A percentile compares a stretch with the other conserved stretches of the same genome.
Conservation (phyloP, 106 monocot genomes). For the Gastrodia elata region DNA sequence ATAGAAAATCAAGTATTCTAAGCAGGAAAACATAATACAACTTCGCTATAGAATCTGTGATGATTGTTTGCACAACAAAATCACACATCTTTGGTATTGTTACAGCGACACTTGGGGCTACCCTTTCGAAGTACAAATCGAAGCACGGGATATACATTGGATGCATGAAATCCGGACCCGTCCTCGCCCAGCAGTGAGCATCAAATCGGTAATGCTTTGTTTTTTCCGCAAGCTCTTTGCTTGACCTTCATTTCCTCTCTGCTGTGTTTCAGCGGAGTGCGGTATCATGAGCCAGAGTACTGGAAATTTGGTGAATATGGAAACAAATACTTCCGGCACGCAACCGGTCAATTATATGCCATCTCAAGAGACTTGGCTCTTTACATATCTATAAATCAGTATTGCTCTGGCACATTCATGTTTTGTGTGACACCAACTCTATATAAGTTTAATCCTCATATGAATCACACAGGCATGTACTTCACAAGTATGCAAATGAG, state of each 20-base stretch:
- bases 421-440: not conserved
- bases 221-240: not conserved
- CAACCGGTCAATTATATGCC: constrained; percentile 53
- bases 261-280: constrained; percentile 34
- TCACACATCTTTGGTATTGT: not conserved
- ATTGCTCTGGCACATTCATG: not conserved
- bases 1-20: too few relatives aligned
- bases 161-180: constrained; percentile 34
- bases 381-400: constrained; percentile 49
- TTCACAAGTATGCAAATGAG: constrained; percentile 59
- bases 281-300: constrained; percentile 54
- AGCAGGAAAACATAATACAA: too few relatives aligned
- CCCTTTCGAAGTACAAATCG: constrained; percentile 16
- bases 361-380: constrained; percentile 56
- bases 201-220: not conserved
- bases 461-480: constrained; percentile 22
- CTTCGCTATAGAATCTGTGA: too few relatives aligned
- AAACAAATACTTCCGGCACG: constrained; percentile 63
- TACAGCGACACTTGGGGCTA: constrained; percentile 21
- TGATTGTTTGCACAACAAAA: not conserved
- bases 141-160: constrained; percentile 21
- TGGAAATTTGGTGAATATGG: constrained; percentile 62
- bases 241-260: not conserved
- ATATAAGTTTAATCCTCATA: constrained; percentile 1
- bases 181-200: constrained; percentile 42